phyloP scores from a whole-genome alignment of 2,329 filamentous ascomycete genomes.

The Neonectria neomacrospora region DNA sequence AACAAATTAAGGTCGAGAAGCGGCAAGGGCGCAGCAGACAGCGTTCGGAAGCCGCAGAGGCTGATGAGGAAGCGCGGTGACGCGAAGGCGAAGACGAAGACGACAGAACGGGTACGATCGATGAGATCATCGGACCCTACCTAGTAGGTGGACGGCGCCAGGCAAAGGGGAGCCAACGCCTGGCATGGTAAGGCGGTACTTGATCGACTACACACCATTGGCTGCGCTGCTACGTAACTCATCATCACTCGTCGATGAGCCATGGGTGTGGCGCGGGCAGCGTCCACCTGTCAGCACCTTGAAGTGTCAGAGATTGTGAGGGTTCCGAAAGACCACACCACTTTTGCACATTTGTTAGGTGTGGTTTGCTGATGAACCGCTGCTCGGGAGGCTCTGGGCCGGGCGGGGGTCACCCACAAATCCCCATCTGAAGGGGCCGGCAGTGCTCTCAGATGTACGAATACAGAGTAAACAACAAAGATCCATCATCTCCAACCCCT shows the following conservation, averaged over 20 bases:
- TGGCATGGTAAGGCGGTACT: conserved; percentile 15
- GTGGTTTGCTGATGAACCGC: conserved; percentile 12
- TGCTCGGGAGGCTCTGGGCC: conserved; percentile 33
- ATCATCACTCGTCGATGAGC: conserved; percentile 9
- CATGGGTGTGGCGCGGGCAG: conserved; percentile 8
- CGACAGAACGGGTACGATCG: conserved; percentile 20
- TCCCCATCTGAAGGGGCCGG: neutral
- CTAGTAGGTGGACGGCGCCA: too few relatives aligned
- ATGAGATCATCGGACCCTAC: conserved; percentile 33
- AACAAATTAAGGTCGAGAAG: conserved; percentile 9
- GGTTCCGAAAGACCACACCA: conserved; percentile 34
- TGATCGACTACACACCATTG: conserved; percentile 4
- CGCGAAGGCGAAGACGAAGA: conserved; percentile 30
- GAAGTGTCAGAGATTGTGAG: conserved; percentile 15
- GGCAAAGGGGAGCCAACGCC: conserved; percentile 3
- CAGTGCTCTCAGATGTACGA: conserved; percentile 17
- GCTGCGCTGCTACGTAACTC: conserved; percentile 8
- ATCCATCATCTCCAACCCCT: conserved; percentile 15
- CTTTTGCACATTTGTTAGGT: conserved; percentile 20
- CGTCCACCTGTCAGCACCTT: conserved; percentile 26
- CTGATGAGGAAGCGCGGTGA: conserved; percentile 1
- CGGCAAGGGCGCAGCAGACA: neutral
- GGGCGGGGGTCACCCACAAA: conserved; percentile 20
- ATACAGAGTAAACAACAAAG: conserved; percentile 26
- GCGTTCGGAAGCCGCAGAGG: neutral